Evolutionary conservation across 345 rosid species (phyloP).

Genomic region (Eucalyptus sp.): DNA sequence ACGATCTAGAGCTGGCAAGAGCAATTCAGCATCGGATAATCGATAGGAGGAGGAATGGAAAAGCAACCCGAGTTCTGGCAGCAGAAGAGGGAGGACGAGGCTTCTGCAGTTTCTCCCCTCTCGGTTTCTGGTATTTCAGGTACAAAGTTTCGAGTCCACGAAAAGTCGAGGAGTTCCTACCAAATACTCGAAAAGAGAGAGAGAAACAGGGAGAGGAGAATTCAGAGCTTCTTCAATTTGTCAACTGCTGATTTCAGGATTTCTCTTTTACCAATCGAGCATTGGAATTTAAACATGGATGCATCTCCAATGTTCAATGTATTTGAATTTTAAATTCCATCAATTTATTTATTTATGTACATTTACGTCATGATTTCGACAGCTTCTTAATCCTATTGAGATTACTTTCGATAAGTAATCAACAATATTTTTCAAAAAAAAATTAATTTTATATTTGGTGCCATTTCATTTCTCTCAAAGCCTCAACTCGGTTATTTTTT

Average conservation of each 20-base stretch:
- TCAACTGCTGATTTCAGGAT: not conserved
- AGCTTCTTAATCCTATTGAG: rapidly evolving
- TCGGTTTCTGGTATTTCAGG: not conserved
- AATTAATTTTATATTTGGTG: rapidly evolving
- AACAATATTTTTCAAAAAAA: not conserved
- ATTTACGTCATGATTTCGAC: rapidly evolving
- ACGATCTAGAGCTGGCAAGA: not conserved
- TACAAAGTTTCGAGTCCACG: not conserved
- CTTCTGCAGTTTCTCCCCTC: not conserved
- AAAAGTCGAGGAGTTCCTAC: not conserved
- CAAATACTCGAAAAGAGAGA: not conserved
- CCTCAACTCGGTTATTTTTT: not conserved
- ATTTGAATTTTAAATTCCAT: rapidly evolving
- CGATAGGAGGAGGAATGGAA: not conserved
- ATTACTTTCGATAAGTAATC: rapidly evolving
- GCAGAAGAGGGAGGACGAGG: not conserved
- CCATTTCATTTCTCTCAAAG: not conserved
- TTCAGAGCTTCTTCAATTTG: not conserved
- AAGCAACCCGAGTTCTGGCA: not conserved
- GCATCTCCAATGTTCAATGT: not conserved
- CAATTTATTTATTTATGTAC: not conserved
- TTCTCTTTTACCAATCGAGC: not conserved
- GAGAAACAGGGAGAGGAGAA: not conserved
- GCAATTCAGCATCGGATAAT: not conserved
- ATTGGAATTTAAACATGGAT: not conserved